A percentile compares a stretch with the other conserved stretches of the same genome.
Evolutionary conservation across 106 monocot genomes (phyloP).

Genomic region (Chionographis japonica): DNA sequence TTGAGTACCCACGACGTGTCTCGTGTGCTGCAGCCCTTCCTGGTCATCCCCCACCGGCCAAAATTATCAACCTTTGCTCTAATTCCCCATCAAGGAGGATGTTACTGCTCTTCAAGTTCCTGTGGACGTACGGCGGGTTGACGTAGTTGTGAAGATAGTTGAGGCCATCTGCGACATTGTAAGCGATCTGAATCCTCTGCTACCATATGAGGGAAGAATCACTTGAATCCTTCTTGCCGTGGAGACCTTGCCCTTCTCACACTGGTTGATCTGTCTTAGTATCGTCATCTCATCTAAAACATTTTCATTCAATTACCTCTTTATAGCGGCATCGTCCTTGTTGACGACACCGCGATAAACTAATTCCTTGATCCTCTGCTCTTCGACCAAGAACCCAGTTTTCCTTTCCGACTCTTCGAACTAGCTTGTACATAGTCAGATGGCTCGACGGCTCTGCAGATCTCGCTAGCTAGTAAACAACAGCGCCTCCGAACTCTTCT

Average conservation of each 20-base stretch:
- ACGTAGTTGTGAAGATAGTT: constrained; percentile 82
- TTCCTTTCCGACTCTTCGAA: constrained; percentile 62
- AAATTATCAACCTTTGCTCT: constrained; percentile 69
- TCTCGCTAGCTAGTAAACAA: constrained; percentile 27
- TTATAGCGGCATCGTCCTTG: constrained; percentile 64
- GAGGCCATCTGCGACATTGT: constrained; percentile 73
- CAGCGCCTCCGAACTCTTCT: neutral
- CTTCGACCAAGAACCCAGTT: constrained; percentile 50
- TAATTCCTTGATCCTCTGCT: constrained; percentile 45
- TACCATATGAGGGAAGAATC: constrained; percentile 48
- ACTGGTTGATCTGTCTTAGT: constrained; percentile 70
- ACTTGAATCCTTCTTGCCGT: neutral
- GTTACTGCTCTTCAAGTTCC: constrained; percentile 78
- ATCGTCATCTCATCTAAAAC: constrained; percentile 65
- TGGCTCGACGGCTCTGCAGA: constrained; percentile 50
- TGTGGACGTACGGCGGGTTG: constrained; percentile 70
- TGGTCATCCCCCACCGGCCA: constrained; percentile 15
- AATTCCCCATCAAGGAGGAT: constrained; percentile 60
- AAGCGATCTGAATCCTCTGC: constrained; percentile 63
- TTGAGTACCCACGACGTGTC: constrained; percentile 76
- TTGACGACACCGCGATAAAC: constrained; percentile 75
- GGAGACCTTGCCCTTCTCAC: constrained; percentile 67
- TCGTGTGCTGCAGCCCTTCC: constrained; percentile 40
- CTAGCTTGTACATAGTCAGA: constrained; percentile 64
- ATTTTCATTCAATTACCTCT: constrained; percentile 59